Evolutionary conservation across 371 early-diverging fungal genomes (phyloP).

Genomic region (Lichtheimia hyalospora): DNA sequence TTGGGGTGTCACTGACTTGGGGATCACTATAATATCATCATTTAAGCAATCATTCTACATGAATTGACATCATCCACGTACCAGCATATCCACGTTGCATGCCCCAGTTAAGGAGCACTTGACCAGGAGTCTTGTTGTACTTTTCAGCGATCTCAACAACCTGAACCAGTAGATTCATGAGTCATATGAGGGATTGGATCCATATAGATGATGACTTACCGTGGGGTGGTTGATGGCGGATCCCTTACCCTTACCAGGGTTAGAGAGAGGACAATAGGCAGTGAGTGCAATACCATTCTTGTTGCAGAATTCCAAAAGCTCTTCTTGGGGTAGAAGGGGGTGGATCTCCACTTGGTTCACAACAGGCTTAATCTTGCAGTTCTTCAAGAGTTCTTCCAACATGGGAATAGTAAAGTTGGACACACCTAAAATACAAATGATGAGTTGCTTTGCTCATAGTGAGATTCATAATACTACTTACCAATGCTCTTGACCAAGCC

Average conservation of each 20-base stretch:
- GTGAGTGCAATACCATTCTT: conserved; percentile 40
- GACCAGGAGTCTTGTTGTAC: conserved; percentile 68
- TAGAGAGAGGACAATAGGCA: conserved; percentile 49
- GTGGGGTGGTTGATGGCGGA: conserved; percentile 20
- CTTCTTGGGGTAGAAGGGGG: conserved; percentile 48
- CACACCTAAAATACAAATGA: conserved; percentile 26
- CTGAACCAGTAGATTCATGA: background rate
- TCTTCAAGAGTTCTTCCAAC: conserved; percentile 64
- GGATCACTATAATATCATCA: conserved; percentile 38
- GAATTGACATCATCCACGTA: background rate
- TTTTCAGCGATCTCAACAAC: conserved; percentile 63
- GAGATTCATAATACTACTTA: background rate
- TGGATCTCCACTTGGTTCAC: conserved; percentile 80
- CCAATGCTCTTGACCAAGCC: conserved; percentile 66
- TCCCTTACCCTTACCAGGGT: conserved; percentile 20
- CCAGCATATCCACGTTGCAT: conserved; percentile 63
- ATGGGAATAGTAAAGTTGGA: conserved; percentile 68
- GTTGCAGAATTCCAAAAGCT: conserved; percentile 39
- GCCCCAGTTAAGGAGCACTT: conserved; percentile 79
- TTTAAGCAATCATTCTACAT: no score
- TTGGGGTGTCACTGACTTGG: conserved; percentile 53
- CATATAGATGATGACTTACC: conserved; percentile 2
- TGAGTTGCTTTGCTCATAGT: background rate
- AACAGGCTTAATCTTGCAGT: conserved; percentile 76
- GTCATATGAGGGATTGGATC: no score